These are phyloP conservation scores for Beauveria rudraprayagi DNA, from an alignment of 2,329 filamentous ascomycete genomes.

Conservation along the genomic window DNA sequence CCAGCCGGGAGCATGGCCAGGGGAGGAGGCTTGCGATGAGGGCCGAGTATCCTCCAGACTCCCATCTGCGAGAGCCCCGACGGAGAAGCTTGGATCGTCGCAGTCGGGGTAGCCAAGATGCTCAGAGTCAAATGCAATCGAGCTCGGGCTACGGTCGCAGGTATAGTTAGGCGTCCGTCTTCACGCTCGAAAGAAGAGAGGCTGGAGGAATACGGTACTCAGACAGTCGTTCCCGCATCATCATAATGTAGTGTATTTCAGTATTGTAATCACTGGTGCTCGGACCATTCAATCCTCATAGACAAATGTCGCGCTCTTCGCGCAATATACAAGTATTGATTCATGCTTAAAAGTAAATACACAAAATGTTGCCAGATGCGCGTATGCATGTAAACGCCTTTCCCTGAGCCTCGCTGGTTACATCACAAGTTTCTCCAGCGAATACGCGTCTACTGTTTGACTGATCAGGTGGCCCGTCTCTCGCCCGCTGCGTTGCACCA, in stretches of 20 bases:
- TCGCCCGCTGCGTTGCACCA: conserved; percentile 58
- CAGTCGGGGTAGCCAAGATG: not conserved
- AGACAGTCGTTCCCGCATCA: not conserved
- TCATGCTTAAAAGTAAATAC: not conserved
- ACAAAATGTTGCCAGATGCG: not conserved
- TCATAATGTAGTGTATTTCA: not conserved
- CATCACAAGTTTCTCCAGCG: conserved; percentile 66
- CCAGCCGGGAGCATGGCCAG: not conserved
- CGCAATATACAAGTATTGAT: not conserved
- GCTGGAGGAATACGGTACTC: conserved; percentile 3
- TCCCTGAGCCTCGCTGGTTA: conserved; percentile 28
- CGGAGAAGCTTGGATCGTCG: not conserved
- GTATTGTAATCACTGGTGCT: not conserved
- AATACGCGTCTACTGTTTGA: conserved; percentile 74
- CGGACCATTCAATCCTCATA: too few species aligned
- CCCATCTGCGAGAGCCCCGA: not conserved
- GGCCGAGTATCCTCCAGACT: not conserved
- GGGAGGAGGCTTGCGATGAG: not conserved
- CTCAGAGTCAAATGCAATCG: not conserved
- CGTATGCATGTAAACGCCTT: not conserved
- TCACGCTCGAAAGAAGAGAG: not conserved
- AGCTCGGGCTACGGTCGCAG: not conserved
- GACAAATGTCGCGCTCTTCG: not conserved
- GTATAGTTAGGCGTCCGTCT: not conserved
- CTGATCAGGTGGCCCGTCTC: conserved; percentile 72